phyloP scores from a whole-genome alignment of 192 early-diverging fungal genomes.

The Coemansia sp. region DNA sequence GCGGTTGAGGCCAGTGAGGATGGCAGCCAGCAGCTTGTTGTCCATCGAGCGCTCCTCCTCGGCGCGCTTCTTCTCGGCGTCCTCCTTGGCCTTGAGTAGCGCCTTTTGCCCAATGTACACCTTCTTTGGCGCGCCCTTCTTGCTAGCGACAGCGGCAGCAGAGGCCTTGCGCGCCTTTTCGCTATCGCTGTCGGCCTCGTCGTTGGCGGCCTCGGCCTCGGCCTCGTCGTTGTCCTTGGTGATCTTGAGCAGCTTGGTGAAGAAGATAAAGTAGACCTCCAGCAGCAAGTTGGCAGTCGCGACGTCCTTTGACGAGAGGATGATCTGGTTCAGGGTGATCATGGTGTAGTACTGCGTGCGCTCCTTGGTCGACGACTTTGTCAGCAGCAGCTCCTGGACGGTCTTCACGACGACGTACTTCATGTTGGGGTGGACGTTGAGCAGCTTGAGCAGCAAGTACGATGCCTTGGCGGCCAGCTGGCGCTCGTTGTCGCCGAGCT shows the following conservation, averaged over 20 bases:
- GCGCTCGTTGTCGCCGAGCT: conserved; percentile 90
- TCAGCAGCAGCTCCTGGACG: conserved; percentile 84
- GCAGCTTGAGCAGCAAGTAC: conserved; percentile 76
- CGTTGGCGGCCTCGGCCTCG: conserved; percentile 54
- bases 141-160: conserved; percentile 21
- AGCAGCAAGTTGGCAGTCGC: conserved; percentile 83
- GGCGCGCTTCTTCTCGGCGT: conserved; percentile 50
- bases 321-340: conserved; percentile 90
- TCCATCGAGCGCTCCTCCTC: conserved; percentile 54
- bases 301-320: conserved; percentile 74
- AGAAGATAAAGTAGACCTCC: conserved; percentile 90
- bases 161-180: conserved; percentile 57
- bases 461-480: conserved; percentile 86
- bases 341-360: conserved; percentile 92
- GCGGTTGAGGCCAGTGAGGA: conserved; percentile 95
- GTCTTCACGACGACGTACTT: conserved; percentile 86
- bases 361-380: conserved; percentile 67
- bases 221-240: conserved; percentile 58
- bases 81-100: conserved; percentile 51
- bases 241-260: conserved; percentile 76
- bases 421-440: conserved; percentile 82
- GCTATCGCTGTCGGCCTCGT: conserved; percentile 52
- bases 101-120: conserved; percentile 53
- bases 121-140: conserved; percentile 25
- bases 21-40: conserved; percentile 85